Percentiles rank a stretch among this genome's conserved stretches.
Evolutionary conservation across 2,329 filamentous ascomycete species (phyloP).

Genomic region (Cladosporium cucumerinum): DNA sequence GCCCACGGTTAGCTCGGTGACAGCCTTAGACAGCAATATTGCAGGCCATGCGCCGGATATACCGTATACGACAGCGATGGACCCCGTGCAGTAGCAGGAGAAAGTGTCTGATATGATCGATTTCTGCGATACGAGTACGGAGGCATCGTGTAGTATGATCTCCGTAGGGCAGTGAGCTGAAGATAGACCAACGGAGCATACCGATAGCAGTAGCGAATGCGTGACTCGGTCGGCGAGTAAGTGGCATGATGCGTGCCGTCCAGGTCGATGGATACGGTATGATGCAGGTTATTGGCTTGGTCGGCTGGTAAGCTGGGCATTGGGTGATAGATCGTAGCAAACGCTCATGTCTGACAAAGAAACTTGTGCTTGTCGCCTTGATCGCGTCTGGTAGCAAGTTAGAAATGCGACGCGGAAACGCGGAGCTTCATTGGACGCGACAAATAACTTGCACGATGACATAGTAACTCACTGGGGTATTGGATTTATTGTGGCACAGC

Average conservation of each 20-base stretch:
- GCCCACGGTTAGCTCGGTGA: background rate
- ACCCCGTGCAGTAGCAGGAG: background rate
- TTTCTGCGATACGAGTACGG: background rate
- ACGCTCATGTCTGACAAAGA: background rate
- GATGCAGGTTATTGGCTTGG: background rate
- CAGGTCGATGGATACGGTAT: background rate
- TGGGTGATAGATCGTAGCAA: background rate
- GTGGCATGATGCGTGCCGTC: background rate
- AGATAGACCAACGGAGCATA: background rate
- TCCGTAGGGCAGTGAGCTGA: background rate
- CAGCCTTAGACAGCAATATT: constrained; percentile 6
- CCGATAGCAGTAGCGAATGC: background rate
- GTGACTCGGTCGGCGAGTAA: background rate
- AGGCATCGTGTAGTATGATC: no score
- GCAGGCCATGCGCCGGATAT: background rate
- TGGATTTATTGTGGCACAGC: background rate
- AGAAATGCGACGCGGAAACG: background rate
- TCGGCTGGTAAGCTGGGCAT: background rate
- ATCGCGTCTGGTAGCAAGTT: background rate
- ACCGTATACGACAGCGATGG: background rate
- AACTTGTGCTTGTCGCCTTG: background rate
- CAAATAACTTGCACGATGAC: background rate
- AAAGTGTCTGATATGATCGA: background rate
- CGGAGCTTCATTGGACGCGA: background rate
- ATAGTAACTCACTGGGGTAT: background rate